These are phyloP conservation scores for Schizophyllum commune DNA, from an alignment of 1,284 basidiomycete genomes.

Conservation along the genomic window DNA sequence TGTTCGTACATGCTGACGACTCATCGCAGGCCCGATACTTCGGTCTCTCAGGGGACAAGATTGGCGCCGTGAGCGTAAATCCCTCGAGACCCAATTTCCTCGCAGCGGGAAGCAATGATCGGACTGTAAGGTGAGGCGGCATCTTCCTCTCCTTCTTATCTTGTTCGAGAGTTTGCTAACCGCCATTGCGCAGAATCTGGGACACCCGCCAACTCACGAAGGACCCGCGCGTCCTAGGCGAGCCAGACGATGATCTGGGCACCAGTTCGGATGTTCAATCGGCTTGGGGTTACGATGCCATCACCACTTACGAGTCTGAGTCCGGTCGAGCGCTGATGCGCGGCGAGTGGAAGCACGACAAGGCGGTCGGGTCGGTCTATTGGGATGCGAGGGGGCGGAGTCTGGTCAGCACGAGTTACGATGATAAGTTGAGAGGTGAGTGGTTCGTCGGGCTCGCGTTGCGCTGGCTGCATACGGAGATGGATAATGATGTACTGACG, in stretches of 20 bases:
- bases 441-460: conserved; percentile 11
- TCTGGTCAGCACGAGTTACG: conserved; percentile 76
- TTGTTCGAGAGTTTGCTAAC: background rate
- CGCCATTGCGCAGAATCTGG: conserved; percentile 52
- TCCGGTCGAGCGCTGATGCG: conserved; percentile 47
- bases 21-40: conserved; percentile 53
- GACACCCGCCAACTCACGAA: conserved; percentile 56
- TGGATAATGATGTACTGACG: conserved; percentile 1
- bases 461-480: conserved; percentile 1
- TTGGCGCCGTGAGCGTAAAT: conserved; percentile 71
- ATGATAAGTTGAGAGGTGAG: conserved; percentile 64
- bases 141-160: background rate
- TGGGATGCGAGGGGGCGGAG: conserved; percentile 72
- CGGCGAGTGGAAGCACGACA: conserved; percentile 58
- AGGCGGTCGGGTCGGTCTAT: conserved; percentile 72
- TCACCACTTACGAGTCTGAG: conserved; percentile 43
- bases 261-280: background rate
- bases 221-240: conserved; percentile 27
- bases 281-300: conserved; percentile 29
- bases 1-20: no score
- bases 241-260: conserved; percentile 6
- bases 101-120: conserved; percentile 67
- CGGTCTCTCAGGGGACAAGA: conserved; percentile 59
- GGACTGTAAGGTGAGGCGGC: conserved; percentile 49
- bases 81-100: conserved; percentile 59